A percentile compares a stretch with the other conserved stretches of the same genome.
Conservation (phyloP, 225 moss, liverwort and hornwort genomes). For the Anthoceros angustus region DNA sequence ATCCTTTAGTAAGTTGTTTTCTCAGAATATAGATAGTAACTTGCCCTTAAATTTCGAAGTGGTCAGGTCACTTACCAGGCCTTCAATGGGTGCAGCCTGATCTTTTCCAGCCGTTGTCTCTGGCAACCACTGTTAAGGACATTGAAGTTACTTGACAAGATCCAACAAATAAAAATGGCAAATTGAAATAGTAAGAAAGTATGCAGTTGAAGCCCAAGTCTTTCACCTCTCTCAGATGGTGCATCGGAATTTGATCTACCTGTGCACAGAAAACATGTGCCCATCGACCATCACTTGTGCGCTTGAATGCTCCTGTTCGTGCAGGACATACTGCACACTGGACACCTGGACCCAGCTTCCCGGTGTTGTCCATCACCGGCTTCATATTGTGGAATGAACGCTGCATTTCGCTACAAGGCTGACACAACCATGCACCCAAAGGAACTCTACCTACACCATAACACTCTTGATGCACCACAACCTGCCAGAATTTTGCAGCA, state of each 20-base stretch:
- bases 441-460: slow-evolving; percentile 42
- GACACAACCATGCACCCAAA: slow-evolving; percentile 41
- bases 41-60: too few relatives aligned
- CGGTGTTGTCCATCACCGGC: slow-evolving; percentile 19
- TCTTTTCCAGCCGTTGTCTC: slow-evolving; percentile 43
- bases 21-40: too few relatives aligned
- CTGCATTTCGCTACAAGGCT: slow-evolving; percentile 48
- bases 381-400: slow-evolving; percentile 38
- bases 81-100: slow-evolving; percentile 41
- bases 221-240: not conserved
- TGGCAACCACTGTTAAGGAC: slow-evolving; percentile 46
- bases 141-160: slow-evolving; percentile 2
- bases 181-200: not conserved
- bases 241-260: slow-evolving; percentile 15
- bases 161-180: not conserved
- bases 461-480: slow-evolving; percentile 56
- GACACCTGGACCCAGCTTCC: slow-evolving; percentile 34
- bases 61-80: slow-evolving; percentile 30
- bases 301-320: slow-evolving; percentile 45
- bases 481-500: slow-evolving; percentile 16
- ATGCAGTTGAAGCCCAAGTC: too few relatives aligned
- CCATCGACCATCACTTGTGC: slow-evolving; percentile 56
- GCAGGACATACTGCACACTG: slow-evolving; percentile 55
- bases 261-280: slow-evolving; percentile 64
- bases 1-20: too few relatives aligned